These are phyloP conservation scores for Cucumis cinereus DNA, from an alignment of 306 rosid genomes.

Conservation along the genomic window DNA sequence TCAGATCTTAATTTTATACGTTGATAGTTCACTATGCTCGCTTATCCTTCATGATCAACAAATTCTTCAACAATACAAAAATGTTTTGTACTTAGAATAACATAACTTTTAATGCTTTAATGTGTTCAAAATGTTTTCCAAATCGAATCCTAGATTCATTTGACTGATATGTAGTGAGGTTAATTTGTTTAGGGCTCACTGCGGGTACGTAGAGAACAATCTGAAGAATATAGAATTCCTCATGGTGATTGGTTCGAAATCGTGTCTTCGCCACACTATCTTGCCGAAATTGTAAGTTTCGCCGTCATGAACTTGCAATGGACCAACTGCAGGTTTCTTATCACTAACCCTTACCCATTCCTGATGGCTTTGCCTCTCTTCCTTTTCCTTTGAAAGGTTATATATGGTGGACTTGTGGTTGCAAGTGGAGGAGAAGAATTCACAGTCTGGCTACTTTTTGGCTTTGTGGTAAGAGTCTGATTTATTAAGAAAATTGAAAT, in stretches of 20 bases:
- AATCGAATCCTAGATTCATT: neutral
- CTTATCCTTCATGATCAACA: neutral
- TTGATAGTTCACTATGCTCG: neutral
- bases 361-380: neutral
- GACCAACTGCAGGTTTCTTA: neutral
- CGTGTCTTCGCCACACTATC: slow-evolving; percentile 85
- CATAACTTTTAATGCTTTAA: neutral
- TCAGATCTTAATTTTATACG: neutral
- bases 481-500: neutral
- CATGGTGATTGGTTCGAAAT: slow-evolving; percentile 73
- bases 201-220: slow-evolving; percentile 31
- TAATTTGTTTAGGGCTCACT: slow-evolving; percentile 53
- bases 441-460: slow-evolving; percentile 68
- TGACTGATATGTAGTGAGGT: neutral
- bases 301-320: slow-evolving; percentile 6
- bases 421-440: slow-evolving; percentile 74
- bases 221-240: slow-evolving; percentile 63
- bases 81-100: neutral
- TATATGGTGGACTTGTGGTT: slow-evolving; percentile 59
- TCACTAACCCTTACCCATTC: neutral
- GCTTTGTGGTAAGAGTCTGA: slow-evolving; percentile 51
- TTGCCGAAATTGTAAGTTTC: slow-evolving; percentile 66
- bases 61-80: neutral
- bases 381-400: slow-evolving; percentile 35
- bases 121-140: neutral